phyloP scores from a whole-genome alignment of 768 basidiomycete genomes.

The Phaeotremella skinneri region DNA sequence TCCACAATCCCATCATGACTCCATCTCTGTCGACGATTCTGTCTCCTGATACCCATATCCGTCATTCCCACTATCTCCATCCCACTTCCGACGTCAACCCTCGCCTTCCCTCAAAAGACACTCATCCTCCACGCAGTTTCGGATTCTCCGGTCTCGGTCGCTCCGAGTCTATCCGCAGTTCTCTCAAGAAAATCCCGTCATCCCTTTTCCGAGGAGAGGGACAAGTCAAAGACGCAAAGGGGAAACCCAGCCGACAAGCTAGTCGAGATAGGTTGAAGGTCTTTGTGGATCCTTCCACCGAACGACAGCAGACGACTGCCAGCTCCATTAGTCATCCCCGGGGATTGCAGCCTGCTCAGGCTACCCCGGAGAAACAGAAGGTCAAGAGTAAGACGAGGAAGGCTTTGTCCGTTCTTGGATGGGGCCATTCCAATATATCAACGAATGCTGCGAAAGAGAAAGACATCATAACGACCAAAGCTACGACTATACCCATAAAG shows the following conservation, averaged over 20 bases:
- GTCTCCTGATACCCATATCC: slow-evolving; percentile 20
- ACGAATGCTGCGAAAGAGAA: neutral
- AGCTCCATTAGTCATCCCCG: neutral
- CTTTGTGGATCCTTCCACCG: slow-evolving; percentile 4
- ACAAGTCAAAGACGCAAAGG: slow-evolving; percentile 6
- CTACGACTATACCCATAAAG: neutral
- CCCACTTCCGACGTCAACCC: slow-evolving; percentile 11
- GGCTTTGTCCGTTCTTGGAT: slow-evolving; percentile 40
- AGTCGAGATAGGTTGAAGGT: slow-evolving; percentile 11
- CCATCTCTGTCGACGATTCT: neutral
- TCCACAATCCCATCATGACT: neutral
- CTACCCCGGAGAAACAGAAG: slow-evolving; percentile 1
- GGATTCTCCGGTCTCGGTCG: slow-evolving; percentile 12
- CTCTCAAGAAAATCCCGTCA: slow-evolving; percentile 37
- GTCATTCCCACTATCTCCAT: slow-evolving; percentile 28
- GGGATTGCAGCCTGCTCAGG: neutral
- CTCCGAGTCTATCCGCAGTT: slow-evolving; percentile 13
- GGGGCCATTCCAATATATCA: slow-evolving; percentile 26
- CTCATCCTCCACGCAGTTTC: slow-evolving; percentile 6
- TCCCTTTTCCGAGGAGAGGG: slow-evolving; percentile 33
- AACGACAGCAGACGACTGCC: neutral
- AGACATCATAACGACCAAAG: neutral
- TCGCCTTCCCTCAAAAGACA: slow-evolving; percentile 4
- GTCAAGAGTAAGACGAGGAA: slow-evolving; percentile 35
- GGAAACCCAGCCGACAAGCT: slow-evolving; percentile 18